Percentiles rank a stretch among this genome's conserved stretches.
These are phyloP conservation scores for Marasmius oreades DNA, from an alignment of 1,284 basidiomycete genomes.

Conservation along the genomic window DNA sequence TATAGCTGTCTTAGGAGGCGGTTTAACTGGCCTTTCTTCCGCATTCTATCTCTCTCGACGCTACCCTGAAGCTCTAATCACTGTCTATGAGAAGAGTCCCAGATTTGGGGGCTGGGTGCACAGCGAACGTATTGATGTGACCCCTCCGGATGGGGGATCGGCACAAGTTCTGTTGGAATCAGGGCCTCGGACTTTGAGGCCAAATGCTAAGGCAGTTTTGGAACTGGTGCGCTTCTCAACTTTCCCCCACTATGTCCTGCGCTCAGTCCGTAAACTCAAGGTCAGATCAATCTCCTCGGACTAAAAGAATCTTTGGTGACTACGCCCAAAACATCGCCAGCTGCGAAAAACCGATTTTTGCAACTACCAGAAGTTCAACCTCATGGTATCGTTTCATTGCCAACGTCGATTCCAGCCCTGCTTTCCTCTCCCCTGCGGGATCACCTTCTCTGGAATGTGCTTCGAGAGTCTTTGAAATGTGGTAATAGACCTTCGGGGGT, in stretches of 20 bases:
- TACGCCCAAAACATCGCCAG: slow-evolving; percentile 61
- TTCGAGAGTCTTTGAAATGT: slow-evolving; percentile 55
- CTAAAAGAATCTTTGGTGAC: slow-evolving; percentile 58
- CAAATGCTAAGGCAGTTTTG: slow-evolving; percentile 67
- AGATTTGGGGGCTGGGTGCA: slow-evolving; percentile 84
- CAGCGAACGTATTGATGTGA: slow-evolving; percentile 53
- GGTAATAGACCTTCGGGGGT: slow-evolving; percentile 34
- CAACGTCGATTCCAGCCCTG: slow-evolving; percentile 44
- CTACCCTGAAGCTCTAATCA: slow-evolving; percentile 57
- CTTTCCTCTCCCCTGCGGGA: slow-evolving; percentile 46
- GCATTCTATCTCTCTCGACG: slow-evolving; percentile 74
- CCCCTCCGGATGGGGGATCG: slow-evolving; percentile 30
- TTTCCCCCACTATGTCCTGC: neutral
- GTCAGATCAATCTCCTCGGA: slow-evolving; percentile 71
- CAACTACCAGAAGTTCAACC: slow-evolving; percentile 53
- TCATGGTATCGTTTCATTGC: slow-evolving; percentile 39
- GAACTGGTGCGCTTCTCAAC: slow-evolving; percentile 57
- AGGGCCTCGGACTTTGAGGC: slow-evolving; percentile 81
- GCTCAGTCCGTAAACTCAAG: slow-evolving; percentile 15
- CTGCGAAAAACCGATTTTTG: slow-evolving; percentile 74
- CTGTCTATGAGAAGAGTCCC: slow-evolving; percentile 64
- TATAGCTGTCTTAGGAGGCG: slow-evolving; percentile 77
- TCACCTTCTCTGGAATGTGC: slow-evolving; percentile 49
- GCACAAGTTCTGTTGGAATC: slow-evolving; percentile 65
- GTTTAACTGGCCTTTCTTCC: slow-evolving; percentile 78